Percentiles rank a stretch among this genome's conserved stretches.
These are phyloP conservation scores for Didymella segeticola DNA, from an alignment of 2,329 filamentous ascomycete genomes.

Conservation along the genomic window DNA sequence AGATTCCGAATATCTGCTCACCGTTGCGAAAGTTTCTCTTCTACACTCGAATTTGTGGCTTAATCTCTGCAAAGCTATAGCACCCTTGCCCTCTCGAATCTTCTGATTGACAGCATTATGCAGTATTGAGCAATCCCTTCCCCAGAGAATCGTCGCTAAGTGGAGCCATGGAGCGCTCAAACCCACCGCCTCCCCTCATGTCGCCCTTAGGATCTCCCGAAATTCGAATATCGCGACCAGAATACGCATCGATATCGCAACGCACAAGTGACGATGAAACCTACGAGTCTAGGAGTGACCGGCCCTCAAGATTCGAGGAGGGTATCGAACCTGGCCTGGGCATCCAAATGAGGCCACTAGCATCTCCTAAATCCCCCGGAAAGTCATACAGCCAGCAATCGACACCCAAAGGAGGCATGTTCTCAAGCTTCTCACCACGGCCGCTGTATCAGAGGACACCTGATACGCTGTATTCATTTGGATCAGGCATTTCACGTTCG, in stretches of 20 bases:
- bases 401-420: constrained; percentile 24
- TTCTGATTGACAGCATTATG: not conserved
- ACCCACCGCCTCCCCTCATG: not conserved
- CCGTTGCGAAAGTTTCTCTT: constrained; percentile 1
- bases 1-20: constrained; percentile 5
- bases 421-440: constrained; percentile 27
- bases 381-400: constrained; percentile 26
- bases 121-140: constrained; percentile 9
- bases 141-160: not conserved
- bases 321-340: constrained; percentile 31
- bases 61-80: constrained; percentile 2
- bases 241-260: constrained; percentile 24
- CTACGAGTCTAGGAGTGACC: constrained; percentile 14
- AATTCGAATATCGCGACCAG: constrained; percentile 22
- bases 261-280: constrained; percentile 27
- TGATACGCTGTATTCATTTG: constrained; percentile 29
- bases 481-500: constrained; percentile 28
- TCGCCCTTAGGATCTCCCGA: constrained; percentile 23
- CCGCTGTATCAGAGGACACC: constrained; percentile 29
- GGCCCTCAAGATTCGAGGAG: constrained; percentile 27
- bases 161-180: constrained; percentile 7
- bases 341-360: constrained; percentile 35
- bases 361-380: constrained; percentile 32
- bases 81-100: not conserved
- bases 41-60: too few relatives aligned